Conservation (phyloP, 805 yeast species). For the Candida qinlingensis region DNA sequence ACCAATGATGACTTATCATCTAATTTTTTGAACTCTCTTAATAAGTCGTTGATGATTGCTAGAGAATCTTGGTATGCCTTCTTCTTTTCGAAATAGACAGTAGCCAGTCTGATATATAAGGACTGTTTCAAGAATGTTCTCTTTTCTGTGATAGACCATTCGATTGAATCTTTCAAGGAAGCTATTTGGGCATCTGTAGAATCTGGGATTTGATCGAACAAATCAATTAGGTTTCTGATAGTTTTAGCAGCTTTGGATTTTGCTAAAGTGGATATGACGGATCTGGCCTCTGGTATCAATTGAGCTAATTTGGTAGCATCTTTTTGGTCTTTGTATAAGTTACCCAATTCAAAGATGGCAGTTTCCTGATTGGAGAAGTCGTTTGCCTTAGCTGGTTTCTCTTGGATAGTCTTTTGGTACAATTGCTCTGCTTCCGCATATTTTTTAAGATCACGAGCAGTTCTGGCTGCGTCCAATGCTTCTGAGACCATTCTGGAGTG, state of each 20-base stretch:
- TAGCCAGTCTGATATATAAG: conserved; percentile 76
- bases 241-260: conserved; percentile 94
- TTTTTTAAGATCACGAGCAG: conserved; percentile 45
- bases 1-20: conserved; percentile 95
- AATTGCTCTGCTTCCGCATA: conserved; percentile 52
- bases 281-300: conserved; percentile 64
- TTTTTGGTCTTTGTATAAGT: conserved; percentile 49
- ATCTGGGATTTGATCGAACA: conserved; percentile 57
- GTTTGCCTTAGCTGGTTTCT: conserved; percentile 20
- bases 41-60: conserved; percentile 60
- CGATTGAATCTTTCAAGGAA: conserved; percentile 73
- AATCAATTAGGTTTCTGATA: conserved; percentile 74
- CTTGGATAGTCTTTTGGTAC: conserved; percentile 46
- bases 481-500: conserved; percentile 16
- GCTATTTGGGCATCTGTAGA: conserved; percentile 65
- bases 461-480: conserved; percentile 54
- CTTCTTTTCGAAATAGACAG: conserved; percentile 62
- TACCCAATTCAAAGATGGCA: conserved; percentile 66
- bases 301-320: conserved; percentile 47
- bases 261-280: conserved; percentile 72
- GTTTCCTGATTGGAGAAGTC: conserved; percentile 25
- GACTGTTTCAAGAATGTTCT: conserved; percentile 87
- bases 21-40: conserved; percentile 83
- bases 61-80: conserved; percentile 63
- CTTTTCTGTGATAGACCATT: conserved; percentile 80